Percentiles rank a stretch among this genome's conserved stretches.
Conservation (phyloP, 345 rosid genomes). For the Acer yangbiense region DNA sequence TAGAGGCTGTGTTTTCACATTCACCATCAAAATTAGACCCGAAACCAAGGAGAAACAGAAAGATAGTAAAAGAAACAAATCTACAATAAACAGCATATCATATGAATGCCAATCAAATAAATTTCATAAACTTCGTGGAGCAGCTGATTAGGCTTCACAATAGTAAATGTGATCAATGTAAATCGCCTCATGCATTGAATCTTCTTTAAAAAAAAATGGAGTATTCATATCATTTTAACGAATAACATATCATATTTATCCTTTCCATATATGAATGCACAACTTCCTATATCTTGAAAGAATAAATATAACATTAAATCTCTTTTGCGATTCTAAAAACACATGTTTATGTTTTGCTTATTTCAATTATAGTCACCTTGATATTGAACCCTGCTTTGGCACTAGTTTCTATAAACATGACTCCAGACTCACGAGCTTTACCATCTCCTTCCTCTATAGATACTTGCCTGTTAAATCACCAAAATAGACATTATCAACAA, state of each 20-base stretch:
- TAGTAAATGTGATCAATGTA: neutral
- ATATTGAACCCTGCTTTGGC: constrained; percentile 96
- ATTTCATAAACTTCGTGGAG: neutral
- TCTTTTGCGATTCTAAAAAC: neutral
- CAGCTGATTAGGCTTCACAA: neutral
- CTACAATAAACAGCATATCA: neutral
- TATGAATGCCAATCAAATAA: neutral
- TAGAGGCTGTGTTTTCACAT: constrained; percentile 61
- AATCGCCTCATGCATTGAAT: too few species aligned
- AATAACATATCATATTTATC: too few species aligned
- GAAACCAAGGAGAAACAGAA: neutral
- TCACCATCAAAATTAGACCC: neutral
- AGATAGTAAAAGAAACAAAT: neutral
- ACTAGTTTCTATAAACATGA: constrained; percentile 92
- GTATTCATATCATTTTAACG: too few species aligned
- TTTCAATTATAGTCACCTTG: constrained; percentile 50
- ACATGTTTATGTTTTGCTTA: neutral
- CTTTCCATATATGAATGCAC: too few species aligned
- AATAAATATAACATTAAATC: too few species aligned
- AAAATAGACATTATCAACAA: constrained; percentile 4
- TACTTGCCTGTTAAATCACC: constrained; percentile 67
- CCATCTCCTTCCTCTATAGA: constrained; percentile 93
- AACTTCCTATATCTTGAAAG: too few species aligned
- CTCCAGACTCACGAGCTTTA: constrained; percentile 80
- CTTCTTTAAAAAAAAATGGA: too few species aligned